Conservation (phyloP, 2,329 filamentous ascomycete species). For the Aspergillus cejpii region DNA sequence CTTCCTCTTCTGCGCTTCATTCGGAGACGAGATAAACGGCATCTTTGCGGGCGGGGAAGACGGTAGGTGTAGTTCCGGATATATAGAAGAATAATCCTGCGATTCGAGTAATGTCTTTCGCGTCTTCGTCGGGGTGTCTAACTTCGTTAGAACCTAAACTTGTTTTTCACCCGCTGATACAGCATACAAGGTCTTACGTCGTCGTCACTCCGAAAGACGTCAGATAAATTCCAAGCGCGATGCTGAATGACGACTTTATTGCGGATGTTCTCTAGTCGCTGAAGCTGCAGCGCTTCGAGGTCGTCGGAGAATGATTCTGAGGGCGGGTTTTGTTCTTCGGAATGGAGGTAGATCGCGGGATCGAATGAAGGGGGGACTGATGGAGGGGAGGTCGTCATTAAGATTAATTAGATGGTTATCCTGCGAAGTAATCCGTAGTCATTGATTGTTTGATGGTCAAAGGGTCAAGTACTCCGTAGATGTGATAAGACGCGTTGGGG, state of each 20-base stretch:
- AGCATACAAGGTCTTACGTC: slow-evolving; percentile 32
- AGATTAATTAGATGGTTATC: slow-evolving; percentile 19
- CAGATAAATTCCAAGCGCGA: slow-evolving; percentile 38
- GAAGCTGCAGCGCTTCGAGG: slow-evolving; percentile 34
- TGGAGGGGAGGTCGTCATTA: slow-evolving; percentile 33
- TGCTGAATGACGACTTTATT: slow-evolving; percentile 40
- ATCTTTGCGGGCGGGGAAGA: slow-evolving; percentile 35
- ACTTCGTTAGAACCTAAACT: slow-evolving; percentile 3
- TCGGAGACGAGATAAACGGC: slow-evolving; percentile 38
- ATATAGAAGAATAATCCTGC: slow-evolving; percentile 10
- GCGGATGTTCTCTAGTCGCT: slow-evolving; percentile 29
- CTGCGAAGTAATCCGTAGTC: slow-evolving; percentile 8
- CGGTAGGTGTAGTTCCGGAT: slow-evolving; percentile 18
- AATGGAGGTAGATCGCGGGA: slow-evolving; percentile 45
- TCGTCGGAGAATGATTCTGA: slow-evolving; percentile 38
- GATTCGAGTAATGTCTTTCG: slow-evolving; percentile 10
- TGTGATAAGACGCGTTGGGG: not conserved
- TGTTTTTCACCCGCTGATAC: not conserved
- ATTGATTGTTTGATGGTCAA: slow-evolving; percentile 4
- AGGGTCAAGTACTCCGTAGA: not conserved
- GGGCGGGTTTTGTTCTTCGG: slow-evolving; percentile 33
- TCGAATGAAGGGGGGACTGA: slow-evolving; percentile 46
- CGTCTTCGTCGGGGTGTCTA: slow-evolving; percentile 37
- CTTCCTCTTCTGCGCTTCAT: slow-evolving; percentile 38
- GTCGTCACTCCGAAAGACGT: slow-evolving; percentile 41